Base-by-base conservation (phyloP, 73 alveolate genomes). In the Tetrahymena thermophila region DNA sequence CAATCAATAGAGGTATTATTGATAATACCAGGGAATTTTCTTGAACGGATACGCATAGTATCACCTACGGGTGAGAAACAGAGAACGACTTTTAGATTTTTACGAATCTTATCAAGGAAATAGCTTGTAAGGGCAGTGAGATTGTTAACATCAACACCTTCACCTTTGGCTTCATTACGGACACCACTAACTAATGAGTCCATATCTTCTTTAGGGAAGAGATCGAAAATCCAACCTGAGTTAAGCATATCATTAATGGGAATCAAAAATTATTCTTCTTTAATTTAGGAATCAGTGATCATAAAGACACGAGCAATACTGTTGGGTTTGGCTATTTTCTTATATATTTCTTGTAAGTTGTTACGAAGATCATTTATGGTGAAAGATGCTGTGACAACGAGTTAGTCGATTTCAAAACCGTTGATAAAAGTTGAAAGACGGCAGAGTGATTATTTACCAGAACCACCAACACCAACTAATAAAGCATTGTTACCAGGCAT, bases 1-100 rank as follows among this genome's bases (percentile, higher is more conserved):
- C 99, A 99, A 97, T 99, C 99, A 94, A 99, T 99, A 71, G 99
- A 97, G 83, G 99, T 99, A 95, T 99, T 98, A 95, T 98, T 98
- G 96, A 99, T 99, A 58, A 99, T 98, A 43, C 99, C 99, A 84
- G 99, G 99, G 99, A 99, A 99, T 97, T 99, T 99, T 96, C 99
- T 98, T 85, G 99, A 99, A 96, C 99, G 99, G 94, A 98, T 98
- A 97, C 99, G 98, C 98, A 99, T 97, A 38, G 99, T 97, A 94
- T 99, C 99, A 21, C 99, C 99, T n/a, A 99, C 99, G 56, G 99
- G 99, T 15, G 99, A 98, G 99, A 99, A 99, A 96, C 99, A 98
- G 84, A 98, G 98, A 44, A 99, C 98, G 38, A 98, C 97, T 85
- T 99, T 99, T 84, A 99, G 97, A 93, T 98, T 98, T 93, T 94